Base-by-base conservation (phyloP, 208 protist genomes). In the Trypanosoma conorhini region DNA sequence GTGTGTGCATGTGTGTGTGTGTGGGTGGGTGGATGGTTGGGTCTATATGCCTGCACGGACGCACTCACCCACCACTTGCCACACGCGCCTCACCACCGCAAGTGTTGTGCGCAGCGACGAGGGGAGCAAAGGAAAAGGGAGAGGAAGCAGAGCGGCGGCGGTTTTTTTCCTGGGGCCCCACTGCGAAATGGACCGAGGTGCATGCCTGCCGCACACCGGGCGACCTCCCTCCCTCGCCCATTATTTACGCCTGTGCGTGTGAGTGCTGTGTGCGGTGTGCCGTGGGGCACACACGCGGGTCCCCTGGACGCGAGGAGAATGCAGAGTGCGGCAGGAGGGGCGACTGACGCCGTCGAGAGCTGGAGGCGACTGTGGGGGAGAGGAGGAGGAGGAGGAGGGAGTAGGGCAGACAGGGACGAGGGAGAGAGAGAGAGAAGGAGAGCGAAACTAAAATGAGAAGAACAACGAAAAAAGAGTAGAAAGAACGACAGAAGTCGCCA, bases 121-220 rank as follows among this genome's bases (percentile, higher is more conserved):
- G 28, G 33, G 50, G 26, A 62, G 21, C 59, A 17, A 62, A 35
- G 46, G 50, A 30, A 52, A 62, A 52, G 52, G 22, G 15, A 61
- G 31, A 26, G 42, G 54, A 65, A 5, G 61, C 52, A 24, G 22
- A n/a, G 22, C 3, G 7, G 26, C n/a, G 9, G 26, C 22, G 22
- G 50, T 46, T 46, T 46, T 42, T 13, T 46, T 46, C 42, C 17
- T 46, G 8, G 5, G 42, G 42, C 9, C 9, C 15, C 9, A 46
- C 15, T 46, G 5, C 17, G 42, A 46, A 46, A 13, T 46, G 42
- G 42, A 13, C 42, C 1, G 9, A 46, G 15, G 15, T 46, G 15
- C 42, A 15, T 46, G 13, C 42, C 8, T 46, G 42, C 9, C 8
- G 42, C 15, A 46, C 17, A 3, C 15, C 8, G 8, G 8, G 42